Conservation (phyloP, 805 yeast genomes). For the Wickerhamiella vanderwaltii region DNA sequence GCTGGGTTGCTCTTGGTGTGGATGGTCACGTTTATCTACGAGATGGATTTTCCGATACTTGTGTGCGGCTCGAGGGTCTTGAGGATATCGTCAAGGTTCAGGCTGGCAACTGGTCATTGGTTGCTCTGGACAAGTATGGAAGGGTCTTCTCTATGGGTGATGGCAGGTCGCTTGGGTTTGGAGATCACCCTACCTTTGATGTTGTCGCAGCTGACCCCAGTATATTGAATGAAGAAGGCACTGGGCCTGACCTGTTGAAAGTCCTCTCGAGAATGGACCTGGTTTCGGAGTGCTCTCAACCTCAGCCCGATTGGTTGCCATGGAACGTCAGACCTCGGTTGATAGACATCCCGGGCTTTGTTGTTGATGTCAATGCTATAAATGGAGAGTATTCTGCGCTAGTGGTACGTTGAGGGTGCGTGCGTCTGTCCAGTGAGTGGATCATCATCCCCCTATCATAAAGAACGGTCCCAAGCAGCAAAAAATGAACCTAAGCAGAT, state of each 20-base stretch:
- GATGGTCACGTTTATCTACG: neutral
- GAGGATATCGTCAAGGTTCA: neutral
- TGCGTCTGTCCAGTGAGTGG: too few relatives aligned
- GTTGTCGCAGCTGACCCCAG: neutral
- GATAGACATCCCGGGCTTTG: neutral
- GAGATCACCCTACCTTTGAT: neutral
- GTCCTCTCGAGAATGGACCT: neutral
- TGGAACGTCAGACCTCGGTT: neutral
- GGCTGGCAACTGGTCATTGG: neutral
- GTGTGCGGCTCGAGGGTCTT: neutral
- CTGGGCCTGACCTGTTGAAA: neutral
- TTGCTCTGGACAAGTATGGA: slow-evolving; percentile 3
- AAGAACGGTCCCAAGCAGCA: too few relatives aligned
- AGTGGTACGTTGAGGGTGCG: too few relatives aligned
- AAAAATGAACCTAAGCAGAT: too few relatives aligned
- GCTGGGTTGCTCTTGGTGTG: neutral
- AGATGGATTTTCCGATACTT: neutral
- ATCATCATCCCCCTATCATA: too few relatives aligned
- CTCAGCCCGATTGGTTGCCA: neutral
- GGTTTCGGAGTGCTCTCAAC: neutral
- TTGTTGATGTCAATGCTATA: neutral
- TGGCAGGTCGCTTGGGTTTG: neutral
- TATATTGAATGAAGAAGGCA: neutral
- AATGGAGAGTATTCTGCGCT: too few relatives aligned
- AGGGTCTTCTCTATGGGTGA: neutral